Evolutionary conservation across 108 stramenopile species (phyloP).

Genomic region (Poteriospumella lacustris): DNA sequence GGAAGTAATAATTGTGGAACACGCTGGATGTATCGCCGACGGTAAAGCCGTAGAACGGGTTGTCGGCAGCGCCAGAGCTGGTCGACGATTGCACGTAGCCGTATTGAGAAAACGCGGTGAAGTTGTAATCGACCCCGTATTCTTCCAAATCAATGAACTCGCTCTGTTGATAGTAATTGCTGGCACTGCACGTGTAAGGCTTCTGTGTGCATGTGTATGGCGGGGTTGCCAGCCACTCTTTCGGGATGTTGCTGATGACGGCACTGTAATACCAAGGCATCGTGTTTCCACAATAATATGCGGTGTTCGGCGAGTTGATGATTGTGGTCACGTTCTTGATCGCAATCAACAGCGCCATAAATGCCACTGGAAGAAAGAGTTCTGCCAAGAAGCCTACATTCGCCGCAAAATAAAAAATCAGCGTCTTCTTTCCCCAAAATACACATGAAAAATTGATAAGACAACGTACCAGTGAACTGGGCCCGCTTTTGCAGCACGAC

Average conservation of each 20-base stretch:
- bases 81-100: neutral
- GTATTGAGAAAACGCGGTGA: neutral
- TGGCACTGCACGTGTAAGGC: neutral
- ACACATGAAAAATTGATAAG: too few relatives aligned
- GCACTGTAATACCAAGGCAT: neutral
- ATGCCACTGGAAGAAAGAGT: slow-evolving; percentile 16
- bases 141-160: too few relatives aligned
- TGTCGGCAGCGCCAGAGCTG: neutral
- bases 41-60: slow-evolving; percentile 42
- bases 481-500: too few relatives aligned
- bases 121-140: slow-evolving; percentile 5
- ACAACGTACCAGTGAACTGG: too few relatives aligned
- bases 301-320: slow-evolving; percentile 15
- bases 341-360: neutral
- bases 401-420: too few relatives aligned
- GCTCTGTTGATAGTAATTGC: slow-evolving; percentile 14
- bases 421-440: too few relatives aligned
- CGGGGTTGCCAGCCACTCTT: neutral
- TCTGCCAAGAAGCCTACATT: slow-evolving; percentile 13
- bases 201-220: slow-evolving; percentile 16
- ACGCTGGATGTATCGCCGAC: slow-evolving; percentile 40
- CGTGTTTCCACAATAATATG: slow-evolving; percentile 31
- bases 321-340: slow-evolving; percentile 4
- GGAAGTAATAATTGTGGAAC: slow-evolving; percentile 25
- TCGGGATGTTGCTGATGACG: too few relatives aligned